Base-by-base conservation (phyloP, 805 yeast species). In the Saturnispora saitoi region DNA sequence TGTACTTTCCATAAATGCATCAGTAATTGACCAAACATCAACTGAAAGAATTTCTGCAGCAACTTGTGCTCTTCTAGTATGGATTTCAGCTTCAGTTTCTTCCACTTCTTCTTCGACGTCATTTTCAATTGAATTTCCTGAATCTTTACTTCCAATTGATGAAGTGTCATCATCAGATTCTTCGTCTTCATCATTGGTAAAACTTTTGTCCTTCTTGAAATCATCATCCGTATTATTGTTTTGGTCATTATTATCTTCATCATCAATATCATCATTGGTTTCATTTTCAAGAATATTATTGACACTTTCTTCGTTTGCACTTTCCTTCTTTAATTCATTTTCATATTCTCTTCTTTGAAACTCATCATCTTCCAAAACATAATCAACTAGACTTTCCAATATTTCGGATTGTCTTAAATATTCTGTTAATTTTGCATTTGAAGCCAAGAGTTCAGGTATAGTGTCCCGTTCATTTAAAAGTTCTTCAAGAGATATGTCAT, bases 21-120 rank as follows among this genome's bases (percentile, higher is more conserved):
- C 95, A 1, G 96, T 85, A 34, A 93, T 71, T 2, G 95, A 84
- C 96, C 97, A 91, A 8, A 89, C 90, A 60, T 91, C 98, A 4
- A 93, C 87, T 37, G 91, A 79, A 43, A 93, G 70, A 39, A 93
- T 83, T 62, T 93, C 98, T 2, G 96, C 87, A 5, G 96, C 89
- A 56, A 83, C 73, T 49, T 80, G 81, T 1, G 88, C 81, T 45
- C 71, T 57, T 54, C 71, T 59, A 31, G 65, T 58, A 52, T 66
- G 69, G 17, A 53, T 58, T 48, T 67, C 69, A 5, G 61, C 62
- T 11, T 59, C 59, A 1, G 70, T 59, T 48, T 60, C 65, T 10
- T 63, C 65, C 12, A 60, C 62, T n/a, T 57, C 60, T 10, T 51
- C 56, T 1, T 51, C 50, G 6, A 50, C 54, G 2, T 55, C 54